These are phyloP conservation scores for Mrakia frigida DNA, from an alignment of 768 basidiomycete genomes.

Conservation along the genomic window DNA sequence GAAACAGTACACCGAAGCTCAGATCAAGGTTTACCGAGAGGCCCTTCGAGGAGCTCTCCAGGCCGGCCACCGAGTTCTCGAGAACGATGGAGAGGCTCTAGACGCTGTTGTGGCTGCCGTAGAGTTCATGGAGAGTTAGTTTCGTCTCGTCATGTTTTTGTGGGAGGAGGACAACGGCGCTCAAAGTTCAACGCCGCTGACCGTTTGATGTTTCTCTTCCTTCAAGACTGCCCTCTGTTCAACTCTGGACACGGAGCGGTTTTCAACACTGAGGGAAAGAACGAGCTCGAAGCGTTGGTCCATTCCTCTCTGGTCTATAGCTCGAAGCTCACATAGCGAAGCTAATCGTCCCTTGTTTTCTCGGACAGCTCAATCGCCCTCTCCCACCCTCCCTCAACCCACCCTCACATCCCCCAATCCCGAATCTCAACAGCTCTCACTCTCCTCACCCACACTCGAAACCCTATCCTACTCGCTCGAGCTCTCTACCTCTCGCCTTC, in stretches of 20 bases:
- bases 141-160: background rate
- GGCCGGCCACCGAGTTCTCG: background rate
- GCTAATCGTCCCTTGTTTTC: background rate
- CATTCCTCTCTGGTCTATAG: background rate
- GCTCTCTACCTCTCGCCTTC: background rate
- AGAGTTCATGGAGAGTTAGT: background rate
- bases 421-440: background rate
- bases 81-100: background rate
- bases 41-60: background rate
- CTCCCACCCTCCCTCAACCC: slow-evolving; percentile 1
- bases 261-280: background rate
- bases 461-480: slow-evolving; percentile 1
- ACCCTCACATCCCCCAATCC: background rate
- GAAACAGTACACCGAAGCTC: background rate
- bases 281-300: background rate
- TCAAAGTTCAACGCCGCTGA: background rate
- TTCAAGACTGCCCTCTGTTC: background rate
- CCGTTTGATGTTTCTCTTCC: background rate
- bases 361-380: background rate
- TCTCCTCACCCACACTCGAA: background rate
- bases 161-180: background rate
- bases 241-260: background rate
- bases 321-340: background rate
- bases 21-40: background rate
- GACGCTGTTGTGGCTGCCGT: background rate